Evolutionary conservation across 805 yeast genomes (phyloP).

Genomic region (Yarrowia yakushimensis): DNA sequence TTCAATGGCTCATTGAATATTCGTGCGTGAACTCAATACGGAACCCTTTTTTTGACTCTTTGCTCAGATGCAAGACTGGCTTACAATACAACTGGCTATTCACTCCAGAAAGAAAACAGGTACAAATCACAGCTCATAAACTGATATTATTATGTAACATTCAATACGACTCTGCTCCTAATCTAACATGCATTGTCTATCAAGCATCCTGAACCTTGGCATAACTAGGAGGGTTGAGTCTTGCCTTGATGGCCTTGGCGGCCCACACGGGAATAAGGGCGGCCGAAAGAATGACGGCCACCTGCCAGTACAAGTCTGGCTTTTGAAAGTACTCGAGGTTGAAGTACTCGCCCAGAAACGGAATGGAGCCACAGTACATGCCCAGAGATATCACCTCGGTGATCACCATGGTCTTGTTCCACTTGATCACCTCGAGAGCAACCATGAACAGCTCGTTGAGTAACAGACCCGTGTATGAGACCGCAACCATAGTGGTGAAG

Average conservation of each 20-base stretch:
- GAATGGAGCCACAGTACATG: conserved; percentile 69
- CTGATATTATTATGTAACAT: not conserved
- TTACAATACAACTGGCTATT: too few relatives aligned
- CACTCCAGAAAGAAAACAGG: too few relatives aligned
- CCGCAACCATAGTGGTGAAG: conserved; percentile 76
- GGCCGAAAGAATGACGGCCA: conserved; percentile 56
- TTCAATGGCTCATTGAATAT: too few relatives aligned
- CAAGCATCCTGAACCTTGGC: conserved; percentile 89
- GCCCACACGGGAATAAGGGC: conserved; percentile 90
- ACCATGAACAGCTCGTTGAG: conserved; percentile 91
- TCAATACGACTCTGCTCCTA: not conserved
- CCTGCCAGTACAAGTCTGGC: conserved; percentile 63
- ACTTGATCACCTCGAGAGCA: conserved; percentile 84
- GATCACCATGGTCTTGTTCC: conserved; percentile 75
- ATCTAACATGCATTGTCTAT: conserved; percentile 5
- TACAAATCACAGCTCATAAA: too few relatives aligned
- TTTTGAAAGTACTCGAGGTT: conserved; percentile 61
- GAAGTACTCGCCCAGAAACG: conserved; percentile 83
- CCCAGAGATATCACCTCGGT: conserved; percentile 68
- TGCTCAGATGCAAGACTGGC: too few relatives aligned
- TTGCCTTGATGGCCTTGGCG: conserved; percentile 68
- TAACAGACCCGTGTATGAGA: conserved; percentile 75
- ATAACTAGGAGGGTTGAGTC: conserved; percentile 87
- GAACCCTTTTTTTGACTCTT: too few relatives aligned
- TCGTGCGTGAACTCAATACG: too few relatives aligned